Conservation (phyloP, 2,329 filamentous ascomycete genomes). For the Camillea tinctor region DNA sequence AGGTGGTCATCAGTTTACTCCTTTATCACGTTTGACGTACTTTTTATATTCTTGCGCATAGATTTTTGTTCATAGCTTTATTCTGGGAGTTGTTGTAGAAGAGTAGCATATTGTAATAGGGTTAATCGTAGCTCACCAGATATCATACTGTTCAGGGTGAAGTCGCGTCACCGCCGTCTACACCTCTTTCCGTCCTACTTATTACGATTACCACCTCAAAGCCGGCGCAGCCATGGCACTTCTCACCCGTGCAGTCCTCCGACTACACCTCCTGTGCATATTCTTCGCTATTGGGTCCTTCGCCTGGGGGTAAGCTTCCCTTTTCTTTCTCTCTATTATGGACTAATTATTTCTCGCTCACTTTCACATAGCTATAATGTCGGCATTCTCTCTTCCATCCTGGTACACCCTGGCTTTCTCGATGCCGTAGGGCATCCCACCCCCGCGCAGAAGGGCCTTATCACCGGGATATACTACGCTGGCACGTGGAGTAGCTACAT, state of each 20-base stretch:
- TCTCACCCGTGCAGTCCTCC: constrained; percentile 36
- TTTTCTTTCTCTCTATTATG: neutral
- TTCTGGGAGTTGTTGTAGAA: no score
- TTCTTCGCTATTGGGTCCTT: constrained; percentile 57
- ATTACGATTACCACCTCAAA: neutral
- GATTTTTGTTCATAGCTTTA: no score
- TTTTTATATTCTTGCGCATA: no score
- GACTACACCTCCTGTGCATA: constrained; percentile 47
- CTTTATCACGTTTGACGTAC: neutral
- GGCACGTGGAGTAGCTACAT: constrained; percentile 56
- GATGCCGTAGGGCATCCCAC: constrained; percentile 43
- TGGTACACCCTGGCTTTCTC: constrained; percentile 55
- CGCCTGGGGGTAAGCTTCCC: constrained; percentile 49
- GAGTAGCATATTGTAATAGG: no score
- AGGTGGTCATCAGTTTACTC: neutral
- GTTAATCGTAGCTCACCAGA: no score
- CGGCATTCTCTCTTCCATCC: constrained; percentile 55
- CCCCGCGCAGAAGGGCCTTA: constrained; percentile 47
- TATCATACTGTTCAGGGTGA: no score
- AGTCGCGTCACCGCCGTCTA: no score
- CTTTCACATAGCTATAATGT: constrained; percentile 46
- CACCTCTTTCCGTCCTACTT: neutral
- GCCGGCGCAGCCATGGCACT: constrained; percentile 13
- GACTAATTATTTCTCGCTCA: neutral
- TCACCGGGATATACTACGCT: constrained; percentile 58